Conservation (phyloP, 2,329 filamentous ascomycete species). For the Pseudogymnoascus sp. region DNA sequence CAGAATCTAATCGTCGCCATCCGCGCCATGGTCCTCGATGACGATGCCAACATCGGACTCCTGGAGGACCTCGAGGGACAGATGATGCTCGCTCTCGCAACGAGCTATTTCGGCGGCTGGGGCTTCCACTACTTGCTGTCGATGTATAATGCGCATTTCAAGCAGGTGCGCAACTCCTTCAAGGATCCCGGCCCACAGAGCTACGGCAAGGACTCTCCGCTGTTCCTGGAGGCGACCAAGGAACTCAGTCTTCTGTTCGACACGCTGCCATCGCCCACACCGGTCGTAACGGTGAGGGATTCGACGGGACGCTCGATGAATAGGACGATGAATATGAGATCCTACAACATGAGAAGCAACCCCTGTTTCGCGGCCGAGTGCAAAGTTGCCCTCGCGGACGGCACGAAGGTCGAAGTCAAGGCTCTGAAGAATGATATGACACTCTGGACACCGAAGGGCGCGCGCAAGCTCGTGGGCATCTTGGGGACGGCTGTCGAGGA, state of each 20-base stretch:
- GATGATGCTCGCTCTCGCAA: constrained; percentile 42
- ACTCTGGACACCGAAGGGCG: constrained; percentile 46
- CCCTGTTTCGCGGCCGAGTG: constrained; percentile 51
- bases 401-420: constrained; percentile 36
- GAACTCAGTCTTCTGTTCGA: constrained; percentile 41
- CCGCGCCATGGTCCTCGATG: constrained; percentile 33
- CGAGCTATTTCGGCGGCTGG: constrained; percentile 44
- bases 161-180: constrained; percentile 56
- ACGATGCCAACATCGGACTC: constrained; percentile 41
- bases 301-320: neutral
- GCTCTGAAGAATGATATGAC: constrained; percentile 40
- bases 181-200: constrained; percentile 53
- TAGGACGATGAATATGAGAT: constrained; percentile 36
- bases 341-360: constrained; percentile 37
- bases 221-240: constrained; percentile 47
- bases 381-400: constrained; percentile 40
- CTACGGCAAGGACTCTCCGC: constrained; percentile 45
- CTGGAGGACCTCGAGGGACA: constrained; percentile 49
- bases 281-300: constrained; percentile 12
- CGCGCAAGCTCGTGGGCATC: constrained; percentile 44
- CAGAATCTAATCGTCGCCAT: constrained; percentile 30
- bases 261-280: constrained; percentile 28
- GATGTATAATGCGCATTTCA: constrained; percentile 48
- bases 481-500: constrained; percentile 42
- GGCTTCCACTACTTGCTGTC: constrained; percentile 53